Base-by-base conservation (phyloP, 2,329 filamentous ascomycete species). In the Pestalotiopsis sp. region DNA sequence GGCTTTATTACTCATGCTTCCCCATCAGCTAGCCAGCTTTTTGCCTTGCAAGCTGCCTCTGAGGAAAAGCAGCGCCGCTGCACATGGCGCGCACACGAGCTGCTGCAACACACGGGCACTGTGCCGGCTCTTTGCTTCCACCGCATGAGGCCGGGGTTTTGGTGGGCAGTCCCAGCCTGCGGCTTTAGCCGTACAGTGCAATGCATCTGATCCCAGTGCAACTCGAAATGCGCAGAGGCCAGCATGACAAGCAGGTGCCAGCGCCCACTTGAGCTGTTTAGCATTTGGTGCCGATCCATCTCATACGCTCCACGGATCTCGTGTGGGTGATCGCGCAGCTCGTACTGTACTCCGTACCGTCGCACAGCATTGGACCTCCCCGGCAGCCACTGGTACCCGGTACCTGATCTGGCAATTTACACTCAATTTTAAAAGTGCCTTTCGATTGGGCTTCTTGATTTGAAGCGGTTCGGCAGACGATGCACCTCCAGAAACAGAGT, bases 191-290 rank as follows among this genome's bases (percentile, higher is more conserved):
- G 45, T 52, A 52, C 45, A 52, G 45, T 52, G 45, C 20, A 11
- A n/a, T n/a, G 17, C 45, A 20, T n/a, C 45, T 20, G 17, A 52
- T 52, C 17, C 20, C 17, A 52, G 17, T 52, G 45, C n/a, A 52
- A 20, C 45, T 52, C 45, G 45, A 52, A 52, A 52, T 20, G 45
- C 17, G 20, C 17, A 52, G 7, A 52, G 45, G 36, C 38, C 61
- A 49, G 61, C 61, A 64, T 64, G 61, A 45, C 61, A 64, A 64
- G 20, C 61, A 64, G 20, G 61, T 41, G 25, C 38, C 61, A 25
- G n/a, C 39, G 25, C 41, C 61, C 39, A 64, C 61, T 64, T 27
- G 39, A 38, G 25, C 39, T n/a, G 61, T 64, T 64, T 49, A 31
- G 61, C 25, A 64, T 64, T 39, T 36, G 59, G 31, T 27, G 31